Evolutionary conservation across 257 asterid genomes (phyloP), one percentile per base, ranked within the genome.

Genomic region (Salvia rosmarinus): DNA sequence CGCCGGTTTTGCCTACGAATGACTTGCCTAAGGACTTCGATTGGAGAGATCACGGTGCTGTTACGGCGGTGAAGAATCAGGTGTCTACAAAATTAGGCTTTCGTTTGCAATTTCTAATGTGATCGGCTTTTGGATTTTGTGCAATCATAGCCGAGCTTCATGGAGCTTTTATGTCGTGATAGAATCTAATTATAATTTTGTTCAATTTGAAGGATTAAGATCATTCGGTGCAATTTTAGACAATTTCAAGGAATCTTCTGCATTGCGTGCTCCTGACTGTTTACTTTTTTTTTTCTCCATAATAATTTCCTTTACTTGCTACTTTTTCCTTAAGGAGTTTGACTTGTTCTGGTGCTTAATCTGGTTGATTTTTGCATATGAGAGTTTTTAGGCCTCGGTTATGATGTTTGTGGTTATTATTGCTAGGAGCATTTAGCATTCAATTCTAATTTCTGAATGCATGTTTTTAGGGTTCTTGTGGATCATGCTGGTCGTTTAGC

Each of bases 31-130:
- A 71, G 4, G 89, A 82, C 75, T 92, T 90, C 43, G 98, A 92
- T 76, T 90, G 98, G 96, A 89, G 96, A 83, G 89, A 86, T 1
- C 87, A 78, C 1, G 98, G 98, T 34, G 98, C 96, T 40, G 96
- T 92, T 62, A 73, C 96, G 49, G 70, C 87, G 6, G 95, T 86
- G 23, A 92, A 92, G 81, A 86, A 89, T 85, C 98, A 92, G 96
- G 98, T 92, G 21, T 0, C 59, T 17, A 5, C 56, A 1, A 4
- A 23, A 71, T 63, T 72, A 44, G 78, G 61, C 56, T 77, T 67
- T 19, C 10, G 21, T 50, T 14, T 51, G 9, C 12, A 25, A 2
- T 64, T 57, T 6, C 10, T 70, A 9, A 57, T 19, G 58, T 39
- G n/a, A 42, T 74, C 50, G 61, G 34, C 17, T 63, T 34, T 74